phyloP scores from a whole-genome alignment of 176 grass and related monocot species.

The Avena atlantica region DNA sequence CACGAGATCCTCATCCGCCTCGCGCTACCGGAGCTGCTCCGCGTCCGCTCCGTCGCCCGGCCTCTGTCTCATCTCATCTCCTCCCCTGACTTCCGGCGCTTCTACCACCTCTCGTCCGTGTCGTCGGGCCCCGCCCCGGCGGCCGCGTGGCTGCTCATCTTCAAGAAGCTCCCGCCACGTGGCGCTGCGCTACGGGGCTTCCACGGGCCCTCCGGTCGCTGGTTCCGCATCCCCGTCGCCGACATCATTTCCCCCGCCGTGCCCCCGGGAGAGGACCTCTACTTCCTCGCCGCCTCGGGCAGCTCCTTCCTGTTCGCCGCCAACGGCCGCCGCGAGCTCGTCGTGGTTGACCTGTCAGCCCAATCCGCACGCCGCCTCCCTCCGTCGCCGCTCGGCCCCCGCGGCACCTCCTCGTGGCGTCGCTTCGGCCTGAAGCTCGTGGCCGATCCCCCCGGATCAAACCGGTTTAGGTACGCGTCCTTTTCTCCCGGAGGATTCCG shows the following conservation, averaged over 20 bases:
- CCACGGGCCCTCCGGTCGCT: constrained; percentile 77
- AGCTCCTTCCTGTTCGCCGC: constrained; percentile 90
- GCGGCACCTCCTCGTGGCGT: constrained; percentile 93
- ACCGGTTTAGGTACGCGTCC: constrained; percentile 64
- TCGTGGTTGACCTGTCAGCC: constrained; percentile 70
- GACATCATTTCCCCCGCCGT: constrained; percentile 65
- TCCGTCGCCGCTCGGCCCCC: constrained; percentile 84
- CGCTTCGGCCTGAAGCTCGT: constrained; percentile 85
- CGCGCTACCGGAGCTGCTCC: constrained; percentile 74
- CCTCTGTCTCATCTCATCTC: constrained; percentile 73
- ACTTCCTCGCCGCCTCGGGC: constrained; percentile 86
- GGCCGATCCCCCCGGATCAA: constrained; percentile 68
- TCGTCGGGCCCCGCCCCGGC: constrained; percentile 56
- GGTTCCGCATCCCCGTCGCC: constrained; percentile 83
- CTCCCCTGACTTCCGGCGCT: constrained; percentile 74
- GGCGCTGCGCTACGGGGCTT: constrained; percentile 76
- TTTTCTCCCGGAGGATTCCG: constrained; percentile 36
- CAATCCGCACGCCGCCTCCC: constrained; percentile 62
- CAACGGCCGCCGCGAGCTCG: constrained; percentile 83
- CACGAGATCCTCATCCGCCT: constrained; percentile 84
- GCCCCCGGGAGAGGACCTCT: constrained; percentile 82
- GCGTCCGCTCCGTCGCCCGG: constrained; percentile 72
- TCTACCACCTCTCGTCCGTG: constrained; percentile 64
- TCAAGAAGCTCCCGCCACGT: constrained; percentile 82
- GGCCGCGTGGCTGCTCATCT: constrained; percentile 83